phyloP scores from a whole-genome alignment of 2,329 filamentous ascomycete genomes.

The Nothomitra cinnamomea region DNA sequence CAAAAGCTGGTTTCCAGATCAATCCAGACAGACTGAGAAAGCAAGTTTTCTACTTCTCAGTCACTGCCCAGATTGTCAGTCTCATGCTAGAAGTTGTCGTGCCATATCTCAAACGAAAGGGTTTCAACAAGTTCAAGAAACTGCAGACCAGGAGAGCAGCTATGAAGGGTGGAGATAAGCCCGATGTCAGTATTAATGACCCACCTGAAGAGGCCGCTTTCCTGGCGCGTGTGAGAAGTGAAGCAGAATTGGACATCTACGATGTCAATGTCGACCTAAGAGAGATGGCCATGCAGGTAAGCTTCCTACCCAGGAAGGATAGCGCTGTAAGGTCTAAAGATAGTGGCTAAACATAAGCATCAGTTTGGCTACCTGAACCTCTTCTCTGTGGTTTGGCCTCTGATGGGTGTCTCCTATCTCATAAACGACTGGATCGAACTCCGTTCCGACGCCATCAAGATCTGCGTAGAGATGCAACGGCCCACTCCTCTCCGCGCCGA shows the following conservation, averaged over 20 bases:
- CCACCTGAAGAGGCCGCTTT: conserved; percentile 64
- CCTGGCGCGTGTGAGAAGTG: conserved; percentile 61
- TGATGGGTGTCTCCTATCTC: conserved; percentile 78
- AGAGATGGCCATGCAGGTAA: conserved; percentile 79
- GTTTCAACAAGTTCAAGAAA: conserved; percentile 62
- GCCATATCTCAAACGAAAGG: conserved; percentile 66
- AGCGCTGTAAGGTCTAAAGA: too few species aligned
- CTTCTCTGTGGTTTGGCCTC: conserved; percentile 86
- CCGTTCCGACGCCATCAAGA: conserved; percentile 85
- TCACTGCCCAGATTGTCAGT: conserved; percentile 83
- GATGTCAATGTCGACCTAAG: conserved; percentile 82
- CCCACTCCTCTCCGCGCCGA: conserved; percentile 82
- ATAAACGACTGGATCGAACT: conserved; percentile 95
- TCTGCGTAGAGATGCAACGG: conserved; percentile 73
- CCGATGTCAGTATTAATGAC: conserved; percentile 40
- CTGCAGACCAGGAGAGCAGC: conserved; percentile 43
- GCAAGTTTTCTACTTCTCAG: conserved; percentile 91
- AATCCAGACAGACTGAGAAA: conserved; percentile 70
- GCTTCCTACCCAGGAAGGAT: conserved; percentile 25
- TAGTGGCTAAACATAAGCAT: too few species aligned
- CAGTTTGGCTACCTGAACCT: conserved; percentile 70
- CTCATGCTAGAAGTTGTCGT: conserved; percentile 72
- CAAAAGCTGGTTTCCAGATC: conserved; percentile 53
- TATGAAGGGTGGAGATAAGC: conserved; percentile 35
- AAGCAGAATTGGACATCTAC: conserved; percentile 69